Base-by-base conservation (phyloP, 345 rosid species). In the Syzygium oleosum region DNA sequence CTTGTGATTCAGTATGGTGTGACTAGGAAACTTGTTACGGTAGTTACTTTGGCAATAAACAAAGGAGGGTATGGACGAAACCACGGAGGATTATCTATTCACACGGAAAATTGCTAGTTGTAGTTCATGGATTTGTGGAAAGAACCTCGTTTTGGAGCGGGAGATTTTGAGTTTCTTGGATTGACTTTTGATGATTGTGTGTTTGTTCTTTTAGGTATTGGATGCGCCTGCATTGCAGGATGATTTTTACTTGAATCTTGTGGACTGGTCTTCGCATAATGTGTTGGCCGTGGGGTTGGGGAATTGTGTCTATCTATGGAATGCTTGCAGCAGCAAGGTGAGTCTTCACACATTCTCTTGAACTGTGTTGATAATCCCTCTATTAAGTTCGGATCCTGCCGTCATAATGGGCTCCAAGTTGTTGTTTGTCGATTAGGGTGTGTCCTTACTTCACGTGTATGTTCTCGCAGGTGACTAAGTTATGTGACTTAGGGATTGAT, bases 151-250 rank as follows among this genome's bases (percentile, higher is more conserved):
- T 73, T 38, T 38, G 43, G 43, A 19, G 83, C 83, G 7, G 83
- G 83, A 73, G 49, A 73, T 38, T 34, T 38, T 38, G 49, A 19
- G 83, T 38, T 2, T 73, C 15, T 73, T 38, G 49, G 83, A 73
- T 73, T 87, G 61, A 19, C 31, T 56, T 85, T 5, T 22, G 54
- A 87, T 86, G 27, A 52, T n/a, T 12, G 51, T 65, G 52, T 65
- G 38, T 87, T 85, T 52, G 49, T 86, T 56, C 52, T 53, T 85
- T 25, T 91, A 98, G 99, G 96, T 98, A 88, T 88, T 98, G 95
- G 99, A 98, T 90, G 99, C 99, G 51, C 99, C 99, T 14, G 98
- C 99, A 52, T 91, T 98, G 95, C 99, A 97, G 92, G 99, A 98
- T 93, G 99, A 98, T 93, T 98, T 97, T 91, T 98, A 98, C 90